Conservation (phyloP, 1,284 basidiomycete genomes). For the Mixia osmundae region DNA sequence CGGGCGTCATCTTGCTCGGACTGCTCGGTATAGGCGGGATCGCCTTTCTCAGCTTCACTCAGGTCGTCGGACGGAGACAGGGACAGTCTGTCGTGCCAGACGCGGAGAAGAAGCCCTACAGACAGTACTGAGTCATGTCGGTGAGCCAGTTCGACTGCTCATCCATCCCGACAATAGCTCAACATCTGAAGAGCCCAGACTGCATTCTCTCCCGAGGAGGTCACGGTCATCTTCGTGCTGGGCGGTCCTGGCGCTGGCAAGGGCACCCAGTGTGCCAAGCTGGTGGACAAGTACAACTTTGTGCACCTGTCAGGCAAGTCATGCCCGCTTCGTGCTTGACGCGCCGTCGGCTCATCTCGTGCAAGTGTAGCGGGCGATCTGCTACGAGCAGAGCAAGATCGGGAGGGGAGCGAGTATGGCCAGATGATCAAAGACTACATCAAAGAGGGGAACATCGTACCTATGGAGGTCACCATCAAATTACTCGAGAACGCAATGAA, state of each 20-base stretch:
- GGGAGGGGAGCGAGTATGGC: slow-evolving; percentile 64
- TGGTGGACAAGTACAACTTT: slow-evolving; percentile 76
- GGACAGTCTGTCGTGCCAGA: no score
- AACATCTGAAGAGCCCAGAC: slow-evolving; percentile 14
- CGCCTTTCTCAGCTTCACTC: no score
- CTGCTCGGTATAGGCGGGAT: no score
- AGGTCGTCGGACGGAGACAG: no score
- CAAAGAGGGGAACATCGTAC: slow-evolving; percentile 80
- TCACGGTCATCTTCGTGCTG: slow-evolving; percentile 83
- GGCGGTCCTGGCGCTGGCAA: slow-evolving; percentile 96
- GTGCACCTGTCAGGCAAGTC: slow-evolving; percentile 70
- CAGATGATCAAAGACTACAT: slow-evolving; percentile 73
- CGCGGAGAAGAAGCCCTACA: slow-evolving; percentile 7
- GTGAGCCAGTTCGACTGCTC: no score
- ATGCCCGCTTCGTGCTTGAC: neutral
- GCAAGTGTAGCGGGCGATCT: slow-evolving; percentile 65
- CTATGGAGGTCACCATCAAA: slow-evolving; percentile 90
- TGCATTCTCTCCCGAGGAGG: slow-evolving; percentile 46
- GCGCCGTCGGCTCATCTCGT: slow-evolving; percentile 1
- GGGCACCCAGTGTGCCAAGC: slow-evolving; percentile 74
- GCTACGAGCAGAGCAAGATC: slow-evolving; percentile 74
- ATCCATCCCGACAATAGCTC: neutral
- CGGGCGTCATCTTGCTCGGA: no score
- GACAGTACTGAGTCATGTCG: slow-evolving; percentile 5
- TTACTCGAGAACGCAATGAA: slow-evolving; percentile 83